These are phyloP conservation scores for Blumeria graminis DNA, from an alignment of 2,329 filamentous ascomycete species.

Conservation along the genomic window DNA sequence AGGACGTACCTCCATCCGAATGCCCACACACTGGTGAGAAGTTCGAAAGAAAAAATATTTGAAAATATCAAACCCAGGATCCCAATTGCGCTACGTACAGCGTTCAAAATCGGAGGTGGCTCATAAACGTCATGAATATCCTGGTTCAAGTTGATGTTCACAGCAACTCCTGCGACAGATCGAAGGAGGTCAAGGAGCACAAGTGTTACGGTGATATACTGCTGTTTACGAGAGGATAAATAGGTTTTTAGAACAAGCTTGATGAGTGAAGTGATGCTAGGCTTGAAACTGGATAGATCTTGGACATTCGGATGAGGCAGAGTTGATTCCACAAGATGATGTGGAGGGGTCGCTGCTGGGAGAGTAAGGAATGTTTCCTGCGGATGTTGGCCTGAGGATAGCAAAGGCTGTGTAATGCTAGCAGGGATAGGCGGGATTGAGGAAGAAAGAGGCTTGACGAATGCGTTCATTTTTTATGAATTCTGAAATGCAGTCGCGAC, in stretches of 20 bases:
- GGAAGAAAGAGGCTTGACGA: no score
- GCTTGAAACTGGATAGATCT: neutral
- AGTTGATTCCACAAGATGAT: no score
- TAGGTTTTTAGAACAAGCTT: slow-evolving; percentile 7
- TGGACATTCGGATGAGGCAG: no score
- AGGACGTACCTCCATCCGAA: slow-evolving; percentile 29
- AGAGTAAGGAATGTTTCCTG: no score
- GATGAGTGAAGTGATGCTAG: slow-evolving; percentile 3
- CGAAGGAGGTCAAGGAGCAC: slow-evolving; percentile 25
- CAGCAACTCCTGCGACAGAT: slow-evolving; percentile 27
- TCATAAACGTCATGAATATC: neutral
- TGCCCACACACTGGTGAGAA: slow-evolving; percentile 32
- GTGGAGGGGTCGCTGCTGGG: no score
- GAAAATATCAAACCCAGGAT: slow-evolving; percentile 33
- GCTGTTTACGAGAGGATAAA: slow-evolving; percentile 22
- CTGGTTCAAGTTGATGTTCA: slow-evolving; percentile 21
- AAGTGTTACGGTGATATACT: slow-evolving; percentile 24
- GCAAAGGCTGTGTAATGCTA: no score
- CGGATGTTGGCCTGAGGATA: no score
- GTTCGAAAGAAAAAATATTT: slow-evolving; percentile 38
- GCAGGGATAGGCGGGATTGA: no score
- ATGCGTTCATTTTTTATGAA: no score
- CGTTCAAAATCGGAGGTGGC: slow-evolving; percentile 13
- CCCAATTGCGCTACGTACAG: slow-evolving; percentile 21
- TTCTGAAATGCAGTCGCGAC: no score